Base-by-base conservation (phyloP, 495 filamentous ascomycete genomes). In the Trypethelium eluteriae region DNA sequence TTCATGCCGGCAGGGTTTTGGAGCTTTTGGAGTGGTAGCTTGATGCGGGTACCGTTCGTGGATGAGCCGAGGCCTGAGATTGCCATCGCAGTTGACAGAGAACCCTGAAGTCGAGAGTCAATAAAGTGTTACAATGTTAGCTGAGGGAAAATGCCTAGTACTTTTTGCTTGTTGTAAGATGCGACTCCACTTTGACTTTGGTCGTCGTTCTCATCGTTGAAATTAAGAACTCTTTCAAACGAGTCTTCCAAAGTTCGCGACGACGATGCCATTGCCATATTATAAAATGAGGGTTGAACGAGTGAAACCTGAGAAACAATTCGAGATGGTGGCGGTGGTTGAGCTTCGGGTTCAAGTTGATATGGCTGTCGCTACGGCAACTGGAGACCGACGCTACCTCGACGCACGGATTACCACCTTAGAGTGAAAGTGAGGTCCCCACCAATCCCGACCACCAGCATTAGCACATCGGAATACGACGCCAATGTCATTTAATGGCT, bases 1-100 rank as follows among this genome's bases (percentile, higher is more conserved):
- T 62, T 68, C 44, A 68, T 74, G 69, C 53, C 66, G 3, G 71
- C 46, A 38, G 69, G 73, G 38, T 74, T 70, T 16, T 70, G 46
- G 39, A 74, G 75, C 6, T 79, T 79, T 66, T 79, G 76, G 44
- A 79, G 75, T 6, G 76, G 76, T 14, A 79, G 70, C 67, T 79
- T 79, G 71, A 77, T 72, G 46, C 76, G 72, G 56, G 74, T 76
- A 38, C 68, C 71, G n/a, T 67, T 67, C 41, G 71, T 70, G 2
- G 66, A 64, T 2, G 76, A 53, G 38, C 70, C 66, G 39, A 79
- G 72, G 66, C 73, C 72, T 35, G 77, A 65, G 38, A 78, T 66
- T 49, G 77, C 69, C 68, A 74, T 73, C 12, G 74, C 69, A 36
- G 74, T 69, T 35, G 71, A 74, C 41, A 76, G 67, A 16, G 76